Percentiles rank a stretch among this genome's conserved stretches.
Evolutionary conservation across 2,329 filamentous ascomycete genomes (phyloP).

Genomic region (Xylariaceae sp.): DNA sequence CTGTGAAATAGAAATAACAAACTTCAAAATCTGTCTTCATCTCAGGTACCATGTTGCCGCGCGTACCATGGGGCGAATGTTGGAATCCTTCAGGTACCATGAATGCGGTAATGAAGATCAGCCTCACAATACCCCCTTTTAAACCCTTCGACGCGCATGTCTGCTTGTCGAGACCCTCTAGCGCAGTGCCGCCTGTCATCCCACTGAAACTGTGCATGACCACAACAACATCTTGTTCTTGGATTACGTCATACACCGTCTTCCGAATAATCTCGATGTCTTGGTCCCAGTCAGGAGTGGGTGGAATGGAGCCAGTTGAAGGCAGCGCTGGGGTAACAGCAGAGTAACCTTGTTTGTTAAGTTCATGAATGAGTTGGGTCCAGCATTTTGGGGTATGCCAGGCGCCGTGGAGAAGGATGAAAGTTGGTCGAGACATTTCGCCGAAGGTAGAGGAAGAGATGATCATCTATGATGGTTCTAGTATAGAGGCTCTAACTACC

Average conservation of each 20-base stretch:
- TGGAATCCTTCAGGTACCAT: conserved; percentile 36
- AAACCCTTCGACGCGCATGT: conserved; percentile 14
- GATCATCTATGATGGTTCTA: too few species aligned
- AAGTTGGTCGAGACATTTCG: too few species aligned
- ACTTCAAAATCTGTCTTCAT: conserved; percentile 34
- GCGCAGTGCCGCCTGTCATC: conserved; percentile 33
- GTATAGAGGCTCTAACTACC: too few species aligned
- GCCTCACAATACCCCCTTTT: conserved; percentile 33
- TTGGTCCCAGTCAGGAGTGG: conserved; percentile 29
- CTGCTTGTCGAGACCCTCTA: conserved; percentile 35
- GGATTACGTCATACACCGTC: conserved; percentile 23
- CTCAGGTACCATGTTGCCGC: conserved; percentile 30
- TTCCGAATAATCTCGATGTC: conserved; percentile 30
- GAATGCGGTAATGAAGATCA: conserved; percentile 36
- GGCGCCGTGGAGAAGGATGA: conserved; percentile 37
- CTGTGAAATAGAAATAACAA: neutral
- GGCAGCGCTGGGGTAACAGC: conserved; percentile 32
- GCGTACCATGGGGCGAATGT: conserved; percentile 31
- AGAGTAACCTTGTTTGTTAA: conserved; percentile 26
- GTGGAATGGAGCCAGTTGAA: conserved; percentile 29
- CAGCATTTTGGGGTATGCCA: conserved; percentile 34
- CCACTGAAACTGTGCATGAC: conserved; percentile 37
- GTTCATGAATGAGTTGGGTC: conserved; percentile 25
- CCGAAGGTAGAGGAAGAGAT: too few species aligned
- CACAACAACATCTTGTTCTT: conserved; percentile 32